Evolutionary conservation across 139 green algal species (phyloP), one percentile per base, ranked within the genome.

Genomic region (Chlorella vulgaris): DNA sequence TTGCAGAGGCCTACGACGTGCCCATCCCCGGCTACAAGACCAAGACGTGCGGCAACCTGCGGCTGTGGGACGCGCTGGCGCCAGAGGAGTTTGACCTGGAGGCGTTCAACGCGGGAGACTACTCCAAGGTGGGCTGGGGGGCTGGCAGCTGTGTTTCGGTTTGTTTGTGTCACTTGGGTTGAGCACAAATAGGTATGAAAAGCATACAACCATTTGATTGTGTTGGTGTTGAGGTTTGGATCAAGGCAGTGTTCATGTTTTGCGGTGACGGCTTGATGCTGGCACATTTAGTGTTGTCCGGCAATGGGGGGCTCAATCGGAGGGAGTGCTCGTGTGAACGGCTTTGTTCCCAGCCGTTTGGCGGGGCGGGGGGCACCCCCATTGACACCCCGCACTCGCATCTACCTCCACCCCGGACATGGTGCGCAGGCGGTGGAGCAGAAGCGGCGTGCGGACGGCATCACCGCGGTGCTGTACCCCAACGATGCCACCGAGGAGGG

Each of bases 381-480:
- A 31, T 29, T 65, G 22, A 65, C 47, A 58, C n/a, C 28, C 55
- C 55, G 22, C 8, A 15, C 55, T 29, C n/a, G 18, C 22, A 28
- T 29, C 5, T 65, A 5, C 18, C 22, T 8, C 55, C 55, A 5
- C n/a, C 15, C 55, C 55, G 55, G 18, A n/a, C 47, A 10, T 2
- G 36, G 62, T 40, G 24, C 83, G 73, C 86, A 96, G 87, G 96
- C 96, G 55, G 95, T 96, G 80, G 81, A 89, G 47, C 89, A 92
- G 50, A 91, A 91, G 63, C 90, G 97, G 83, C 87, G 89, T 36
- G 96, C 97, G 28, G 95, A 98, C 82, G 91, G 91, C 76, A 99
- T 99, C 91, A 94, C 83, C 69, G 92, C 92, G 7, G 97, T 99
- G 89, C 91, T 99, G 39, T 99, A 99, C 90, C 97, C 97, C 78